Conservation (phyloP, 1,284 basidiomycete species). For the Ganoderma multipileum region DNA sequence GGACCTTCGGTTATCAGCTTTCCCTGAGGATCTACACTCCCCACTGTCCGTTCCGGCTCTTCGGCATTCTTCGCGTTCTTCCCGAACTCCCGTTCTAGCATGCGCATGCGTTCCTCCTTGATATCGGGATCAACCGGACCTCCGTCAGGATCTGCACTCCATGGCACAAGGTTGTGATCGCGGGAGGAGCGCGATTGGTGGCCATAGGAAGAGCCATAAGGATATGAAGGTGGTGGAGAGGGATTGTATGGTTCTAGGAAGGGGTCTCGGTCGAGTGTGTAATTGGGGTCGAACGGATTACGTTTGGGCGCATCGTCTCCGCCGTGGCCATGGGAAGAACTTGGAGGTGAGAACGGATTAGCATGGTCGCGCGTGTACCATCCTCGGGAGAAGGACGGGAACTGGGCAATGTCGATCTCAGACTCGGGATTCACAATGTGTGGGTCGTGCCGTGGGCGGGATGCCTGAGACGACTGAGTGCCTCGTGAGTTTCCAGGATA, state of each 20-base stretch:
- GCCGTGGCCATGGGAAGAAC: constrained; percentile 20
- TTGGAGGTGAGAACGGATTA: constrained; percentile 31
- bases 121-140: constrained; percentile 52
- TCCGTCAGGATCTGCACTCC: constrained; percentile 33
- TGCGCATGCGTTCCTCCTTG: constrained; percentile 71
- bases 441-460: constrained; percentile 22
- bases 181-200: constrained; percentile 34
- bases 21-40: constrained; percentile 63
- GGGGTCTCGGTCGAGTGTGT: constrained; percentile 34
- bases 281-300: constrained; percentile 42
- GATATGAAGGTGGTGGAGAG: constrained; percentile 39
- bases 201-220: constrained; percentile 30
- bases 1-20: constrained; percentile 67
- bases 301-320: constrained; percentile 23
- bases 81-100: constrained; percentile 70
- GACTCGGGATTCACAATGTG: constrained; percentile 30
- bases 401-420: constrained; percentile 65
- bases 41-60: constrained; percentile 55
- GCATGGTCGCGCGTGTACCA: constrained; percentile 54
- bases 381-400: constrained; percentile 64
- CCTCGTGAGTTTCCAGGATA: constrained; percentile 29
- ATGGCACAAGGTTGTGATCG: constrained; percentile 35
- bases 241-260: constrained; percentile 39
- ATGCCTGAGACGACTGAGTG: constrained; percentile 30
- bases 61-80: constrained; percentile 40